phyloP scores from a whole-genome alignment of 768 basidiomycete genomes.

The Guyanaporus albipodus region DNA sequence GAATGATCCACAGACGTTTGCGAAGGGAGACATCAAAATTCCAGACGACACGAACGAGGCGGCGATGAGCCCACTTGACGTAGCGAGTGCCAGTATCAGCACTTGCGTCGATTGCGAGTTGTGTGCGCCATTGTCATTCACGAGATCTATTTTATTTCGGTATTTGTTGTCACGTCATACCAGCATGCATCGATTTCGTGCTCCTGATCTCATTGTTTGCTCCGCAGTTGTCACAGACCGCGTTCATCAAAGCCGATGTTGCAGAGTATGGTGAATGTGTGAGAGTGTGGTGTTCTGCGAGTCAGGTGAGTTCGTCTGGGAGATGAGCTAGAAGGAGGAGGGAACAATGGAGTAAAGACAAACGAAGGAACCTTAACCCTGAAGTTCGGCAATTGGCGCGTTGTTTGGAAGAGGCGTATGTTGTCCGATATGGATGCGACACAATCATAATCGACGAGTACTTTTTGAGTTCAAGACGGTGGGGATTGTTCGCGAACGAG shows the following conservation, averaged over 20 bases:
- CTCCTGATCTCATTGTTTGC: conserved; percentile 8
- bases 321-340: conserved; percentile 26
- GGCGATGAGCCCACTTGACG: conserved; percentile 26
- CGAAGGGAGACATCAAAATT: conserved; percentile 67
- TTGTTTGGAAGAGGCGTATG: conserved; percentile 1
- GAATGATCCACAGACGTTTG: conserved; percentile 42
- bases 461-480: conserved; percentile 1
- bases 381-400: conserved; percentile 3
- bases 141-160: conserved; percentile 20
- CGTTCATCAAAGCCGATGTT: not conserved
- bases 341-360: conserved; percentile 12
- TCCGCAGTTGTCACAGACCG: conserved; percentile 8
- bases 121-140: conserved; percentile 4
- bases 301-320: conserved; percentile 11
- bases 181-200: conserved; percentile 11
- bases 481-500: conserved; percentile 12
- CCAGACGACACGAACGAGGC: conserved; percentile 44
- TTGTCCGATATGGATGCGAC: not conserved
- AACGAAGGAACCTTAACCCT: conserved; percentile 15
- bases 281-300: no score
- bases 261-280: no score
- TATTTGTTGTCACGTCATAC: conserved; percentile 21
- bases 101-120: conserved; percentile 2
- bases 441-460: no score
- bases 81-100: conserved; percentile 4